Conservation (phyloP, 2,329 filamentous ascomycete species). For the Fusarium tricinctum region DNA sequence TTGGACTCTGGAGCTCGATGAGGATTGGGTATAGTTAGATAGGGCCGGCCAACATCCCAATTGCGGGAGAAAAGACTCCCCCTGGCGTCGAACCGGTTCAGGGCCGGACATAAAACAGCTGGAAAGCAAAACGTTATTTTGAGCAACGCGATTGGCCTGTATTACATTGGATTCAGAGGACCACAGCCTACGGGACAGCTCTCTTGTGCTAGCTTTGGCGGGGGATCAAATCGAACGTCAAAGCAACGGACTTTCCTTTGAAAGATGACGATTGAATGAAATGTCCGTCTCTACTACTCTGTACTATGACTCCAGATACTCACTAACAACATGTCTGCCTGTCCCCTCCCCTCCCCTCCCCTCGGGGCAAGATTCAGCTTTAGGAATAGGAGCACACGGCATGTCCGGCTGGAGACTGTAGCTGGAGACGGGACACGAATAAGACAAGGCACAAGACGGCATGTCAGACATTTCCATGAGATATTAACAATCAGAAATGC, state of each 20-base stretch:
- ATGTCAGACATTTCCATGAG: constrained; percentile 18
- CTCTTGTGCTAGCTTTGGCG: constrained; percentile 8
- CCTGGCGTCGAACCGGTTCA: constrained; percentile 38
- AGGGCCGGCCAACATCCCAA: constrained; percentile 16
- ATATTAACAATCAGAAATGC: neutral
- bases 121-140: constrained; percentile 20
- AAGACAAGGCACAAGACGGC: neutral
- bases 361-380: constrained; percentile 19
- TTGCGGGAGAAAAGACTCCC: constrained; percentile 25
- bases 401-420: constrained; percentile 8
- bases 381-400: constrained; percentile 35
- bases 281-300: neutral
- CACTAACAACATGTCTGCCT: neutral
- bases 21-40: neutral
- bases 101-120: constrained; percentile 26
- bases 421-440: constrained; percentile 3
- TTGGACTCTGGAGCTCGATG: neutral
- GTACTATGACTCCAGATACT: no score
- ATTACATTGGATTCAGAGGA: neutral
- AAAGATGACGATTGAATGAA: constrained; percentile 37
- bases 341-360: constrained; percentile 13
- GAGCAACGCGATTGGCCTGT: constrained; percentile 6
- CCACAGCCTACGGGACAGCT: neutral
- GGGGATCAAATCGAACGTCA: constrained; percentile 5
- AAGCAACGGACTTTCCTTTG: constrained; percentile 14